Base-by-base conservation (phyloP, 2,329 filamentous ascomycete genomes). In the Penicillium sp. region DNA sequence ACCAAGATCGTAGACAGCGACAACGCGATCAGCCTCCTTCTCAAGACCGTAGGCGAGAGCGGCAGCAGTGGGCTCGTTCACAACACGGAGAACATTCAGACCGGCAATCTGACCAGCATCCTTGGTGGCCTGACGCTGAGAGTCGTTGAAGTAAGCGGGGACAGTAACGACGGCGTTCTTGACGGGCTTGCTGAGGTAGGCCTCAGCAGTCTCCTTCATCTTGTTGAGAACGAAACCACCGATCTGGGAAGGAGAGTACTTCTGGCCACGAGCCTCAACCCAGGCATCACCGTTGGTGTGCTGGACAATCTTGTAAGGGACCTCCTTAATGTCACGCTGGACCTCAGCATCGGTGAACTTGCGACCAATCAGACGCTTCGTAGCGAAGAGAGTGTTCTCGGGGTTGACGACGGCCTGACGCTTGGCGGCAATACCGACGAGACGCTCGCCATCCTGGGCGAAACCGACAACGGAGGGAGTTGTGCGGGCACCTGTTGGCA, bases 201-300 rank as follows among this genome's bases (percentile, higher is more conserved):
- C 85, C 84, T 97, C 93, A 68, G 94, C 94, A 55, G 94, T 98
- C 86, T 97, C 94, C 88, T 96, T 97, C 94, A 97, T 97, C 88
- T 98, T 97, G 80, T 93, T 89, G 73, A 98, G 87, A 69, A 97
- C 86, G 80, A 97, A 97, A 76, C 93, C 94, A 86, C 94, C 94
- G 67, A 98, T 92, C 81, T 98, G 94, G n/a, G 93, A 97, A 60
- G 94, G 94, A 68, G 93, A 97, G 85, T 97, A 97, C 81, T 93
- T 96, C 82, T 97, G 88, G 76, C 89, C 93, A 71, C 93, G 92
- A 71, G 93, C 91, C 80, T 93, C 88, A 66, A 98, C 90, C 94
- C 94, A 97, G 65, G 94, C 94, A 77, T 97, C 94, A 71, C 94
- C 94, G 79, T 97, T 97, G 83, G 83, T 88, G 87, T 97, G 94